Evolutionary conservation across 257 asterid genomes (phyloP), one percentile per base, ranked within the genome.

Genomic region (Thymus quinquecostatus): DNA sequence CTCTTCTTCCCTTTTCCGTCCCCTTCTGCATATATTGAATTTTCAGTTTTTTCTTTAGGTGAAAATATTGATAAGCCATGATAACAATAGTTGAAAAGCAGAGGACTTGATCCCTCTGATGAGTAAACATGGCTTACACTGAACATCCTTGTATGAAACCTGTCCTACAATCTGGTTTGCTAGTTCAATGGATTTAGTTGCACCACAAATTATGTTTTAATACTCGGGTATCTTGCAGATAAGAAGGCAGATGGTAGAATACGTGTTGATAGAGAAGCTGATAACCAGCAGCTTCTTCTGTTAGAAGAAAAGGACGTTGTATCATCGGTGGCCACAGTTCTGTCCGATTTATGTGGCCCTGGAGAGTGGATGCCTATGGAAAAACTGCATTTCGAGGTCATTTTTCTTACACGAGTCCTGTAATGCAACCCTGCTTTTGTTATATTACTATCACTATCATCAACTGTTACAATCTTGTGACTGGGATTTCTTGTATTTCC

Each of bases 291-390:
- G 87, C 92, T 90, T 56, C 88, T 88, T 78, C 95, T 69, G 82
- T 79, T 86, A 64, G 97, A 94, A 63, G 98, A 94, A 79, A 87
- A 85, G 82, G 97, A 94, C 67, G 96, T 91, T 38, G 97, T 94
- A 54, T 87, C 97, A 64, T 91, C 96, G 48, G 97, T 94, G 44
- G 98, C 97, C 6, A 89, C 85, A 7, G 89, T 91, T 70, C 82
- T 94, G 59, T 94, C 97, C 56, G 97, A 91, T 80, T 82, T 86
- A 64, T 94, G 97, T 50, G 97, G 98, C 61, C 98, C 96, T 36
- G 98, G 97, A 64, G 98, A 94, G 29, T 94, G 96, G 96, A 91
- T 94, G 98, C 81, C 95, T 6, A 87, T 91, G 96, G 96, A 91
- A 81, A 89, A 84, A 62, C 97, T 94, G 70, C 98, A 94, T 66